Base-by-base conservation (phyloP, 768 basidiomycete species). In the Hebeloma cylindrosporum region DNA sequence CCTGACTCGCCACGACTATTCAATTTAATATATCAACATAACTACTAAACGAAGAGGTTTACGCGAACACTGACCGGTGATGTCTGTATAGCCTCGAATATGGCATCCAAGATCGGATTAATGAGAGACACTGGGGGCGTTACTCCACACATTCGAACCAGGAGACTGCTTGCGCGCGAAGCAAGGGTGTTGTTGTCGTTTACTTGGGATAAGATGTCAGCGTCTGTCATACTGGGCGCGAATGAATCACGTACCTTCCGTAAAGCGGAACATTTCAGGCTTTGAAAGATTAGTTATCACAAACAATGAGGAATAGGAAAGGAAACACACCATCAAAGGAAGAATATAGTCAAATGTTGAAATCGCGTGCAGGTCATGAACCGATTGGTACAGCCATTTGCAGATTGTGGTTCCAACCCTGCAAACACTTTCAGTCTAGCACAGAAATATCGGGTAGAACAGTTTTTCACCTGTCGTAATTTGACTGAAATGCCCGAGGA, bases 1-100 rank as follows among this genome's bases (percentile, higher is more conserved):
- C 20, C 92, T 81, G 13, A 93, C 86, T 57, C 81, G 77, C 91
- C 92, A 96, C 1, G 90, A 93, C 85, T 91, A 49, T 11, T n/a
- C n/a, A 18, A 26, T 14, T 28, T 14, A 38, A 29, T 33, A 36
- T 33, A 49, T 52, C 39, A n/a, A 48, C 28, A 39, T 22, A 16
- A 47, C 31, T 7, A 31, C 18, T 30, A 34, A 27, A 23, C 37
- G 33, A 23, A 16, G 18, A 37, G 26, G 28, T 4, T 17, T 29
- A 39, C 42, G 33, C 8, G 32, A 43, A 31, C 18, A 56, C 83
- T 55, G 52, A 89, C 90, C 13, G 85, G 76, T 20, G 89, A 90
- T 5, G 71, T 76, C 57, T 80, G 79, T 51, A 95, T 87, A 8
- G 89, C 83, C 2, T 76, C 75, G 57, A 93, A 88, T 28, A 93